phyloP scores from a whole-genome alignment of 257 asterid species.

The Ligustrum vulgare region DNA sequence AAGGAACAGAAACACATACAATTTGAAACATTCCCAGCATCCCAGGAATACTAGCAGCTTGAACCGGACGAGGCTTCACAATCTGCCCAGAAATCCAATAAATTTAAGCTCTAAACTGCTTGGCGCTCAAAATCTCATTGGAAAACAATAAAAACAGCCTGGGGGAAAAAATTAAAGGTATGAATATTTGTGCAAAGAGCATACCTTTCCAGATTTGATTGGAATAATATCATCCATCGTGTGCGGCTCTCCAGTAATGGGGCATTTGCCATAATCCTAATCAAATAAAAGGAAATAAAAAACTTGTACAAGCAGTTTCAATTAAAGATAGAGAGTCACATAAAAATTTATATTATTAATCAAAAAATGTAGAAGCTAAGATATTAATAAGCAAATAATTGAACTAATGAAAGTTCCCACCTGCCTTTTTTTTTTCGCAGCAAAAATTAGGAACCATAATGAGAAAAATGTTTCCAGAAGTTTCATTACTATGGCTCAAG shows the following conservation, averaged over 20 bases:
- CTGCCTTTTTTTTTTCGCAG: background rate
- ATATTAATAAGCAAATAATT: background rate
- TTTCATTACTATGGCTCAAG: background rate
- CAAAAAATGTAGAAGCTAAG: background rate
- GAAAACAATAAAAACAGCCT: conserved; percentile 3
- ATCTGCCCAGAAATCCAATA: conserved; percentile 52
- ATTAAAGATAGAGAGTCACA: background rate
- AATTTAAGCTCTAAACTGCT: conserved; percentile 17
- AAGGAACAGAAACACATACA: conserved; percentile 46
- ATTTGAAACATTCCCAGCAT: conserved; percentile 98
- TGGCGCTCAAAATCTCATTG: conserved; percentile 4
- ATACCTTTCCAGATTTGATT: conserved; percentile 86
- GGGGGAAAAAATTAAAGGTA: background rate
- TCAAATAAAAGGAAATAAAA: conserved; percentile 11
- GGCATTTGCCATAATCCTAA: conserved; percentile 94
- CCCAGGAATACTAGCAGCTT: conserved; percentile 98
- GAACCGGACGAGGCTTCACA: conserved; percentile 92
- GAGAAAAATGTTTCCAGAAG: background rate
- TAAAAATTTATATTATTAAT: background rate
- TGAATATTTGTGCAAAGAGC: background rate
- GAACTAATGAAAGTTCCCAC: background rate
- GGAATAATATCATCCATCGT: conserved; percentile 81
- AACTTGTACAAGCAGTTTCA: background rate
- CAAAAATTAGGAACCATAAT: background rate
- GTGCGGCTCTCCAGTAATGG: conserved; percentile 87